phyloP scores from a whole-genome alignment of 2,329 filamentous ascomycete species.

The Teratosphaeria epicoccoides region DNA sequence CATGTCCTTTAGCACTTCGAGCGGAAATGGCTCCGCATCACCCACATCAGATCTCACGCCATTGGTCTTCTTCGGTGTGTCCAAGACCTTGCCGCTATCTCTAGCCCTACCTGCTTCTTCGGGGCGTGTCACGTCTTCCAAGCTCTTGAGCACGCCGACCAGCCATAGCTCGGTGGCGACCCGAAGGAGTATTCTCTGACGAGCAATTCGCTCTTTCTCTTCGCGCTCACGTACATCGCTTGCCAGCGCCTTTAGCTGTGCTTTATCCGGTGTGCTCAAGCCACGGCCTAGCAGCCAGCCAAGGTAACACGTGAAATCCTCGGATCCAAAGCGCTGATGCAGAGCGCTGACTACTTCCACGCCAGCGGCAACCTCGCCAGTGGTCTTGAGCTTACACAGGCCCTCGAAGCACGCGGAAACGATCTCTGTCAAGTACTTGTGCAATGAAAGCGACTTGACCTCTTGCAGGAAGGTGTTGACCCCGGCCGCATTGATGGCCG shows the following conservation, averaged over 20 bases:
- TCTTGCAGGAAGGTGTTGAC: constrained; percentile 80
- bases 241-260: constrained; percentile 64
- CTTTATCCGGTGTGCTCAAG: constrained; percentile 81
- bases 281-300: constrained; percentile 89
- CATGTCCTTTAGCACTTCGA: constrained; percentile 96
- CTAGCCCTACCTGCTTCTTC: constrained; percentile 54
- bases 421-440: constrained; percentile 95
- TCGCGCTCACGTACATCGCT: constrained; percentile 84
- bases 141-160: constrained; percentile 72
- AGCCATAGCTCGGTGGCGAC: constrained; percentile 96
- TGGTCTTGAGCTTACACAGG: constrained; percentile 79
- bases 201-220: constrained; percentile 81
- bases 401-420: constrained; percentile 94
- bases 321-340: constrained; percentile 84
- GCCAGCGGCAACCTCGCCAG: constrained; percentile 82
- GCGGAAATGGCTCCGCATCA: constrained; percentile 79
- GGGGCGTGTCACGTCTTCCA: constrained; percentile 57
- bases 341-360: constrained; percentile 92
- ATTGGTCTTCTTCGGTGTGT: constrained; percentile 55
- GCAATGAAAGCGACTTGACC: constrained; percentile 77
- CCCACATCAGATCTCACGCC: constrained; percentile 46
- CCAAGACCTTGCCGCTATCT: constrained; percentile 42
- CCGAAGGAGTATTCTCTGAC: constrained; percentile 75
- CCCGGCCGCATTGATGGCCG: constrained; percentile 70
- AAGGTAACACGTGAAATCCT: constrained; percentile 81